Conservation (phyloP, 352 stramenopile species). For the Phytophthora europaea region DNA sequence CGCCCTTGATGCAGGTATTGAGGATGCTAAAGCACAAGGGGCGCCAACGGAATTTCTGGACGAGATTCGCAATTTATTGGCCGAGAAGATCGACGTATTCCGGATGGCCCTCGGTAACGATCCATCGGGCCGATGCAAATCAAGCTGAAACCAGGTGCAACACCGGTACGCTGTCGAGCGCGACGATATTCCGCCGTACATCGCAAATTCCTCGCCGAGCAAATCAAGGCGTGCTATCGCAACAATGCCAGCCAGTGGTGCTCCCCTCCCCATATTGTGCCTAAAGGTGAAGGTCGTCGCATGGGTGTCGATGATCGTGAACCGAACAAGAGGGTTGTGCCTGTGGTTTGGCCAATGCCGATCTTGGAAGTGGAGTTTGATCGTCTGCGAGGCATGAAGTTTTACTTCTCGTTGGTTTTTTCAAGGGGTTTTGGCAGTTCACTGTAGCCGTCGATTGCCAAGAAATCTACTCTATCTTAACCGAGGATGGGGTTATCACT, state of each 20-base stretch:
- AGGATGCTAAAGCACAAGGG: background rate
- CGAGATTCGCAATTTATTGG: background rate
- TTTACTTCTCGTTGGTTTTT: conserved; percentile 4
- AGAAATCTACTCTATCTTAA: conserved; percentile 26
- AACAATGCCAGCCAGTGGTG: background rate
- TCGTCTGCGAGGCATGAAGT: no score
- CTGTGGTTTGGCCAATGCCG: no score
- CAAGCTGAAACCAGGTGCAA: background rate
- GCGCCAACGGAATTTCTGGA: background rate
- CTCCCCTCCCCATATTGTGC: background rate
- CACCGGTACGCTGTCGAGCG: background rate
- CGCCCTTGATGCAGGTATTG: background rate
- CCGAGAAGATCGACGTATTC: background rate
- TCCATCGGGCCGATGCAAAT: background rate
- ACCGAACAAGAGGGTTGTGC: no score
- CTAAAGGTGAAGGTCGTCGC: no score
- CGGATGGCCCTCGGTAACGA: no score
- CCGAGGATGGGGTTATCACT: conserved; percentile 21
- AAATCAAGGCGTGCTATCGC: background rate
- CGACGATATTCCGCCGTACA: background rate
- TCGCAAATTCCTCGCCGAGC: background rate
- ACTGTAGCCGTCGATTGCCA: conserved; percentile 5
- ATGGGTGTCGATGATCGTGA: no score
- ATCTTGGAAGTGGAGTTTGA: no score
- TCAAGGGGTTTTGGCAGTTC: conserved; percentile 31